These are phyloP conservation scores for Aphanomyces stellatus DNA, from an alignment of 352 stramenopile genomes.

Conservation along the genomic window DNA sequence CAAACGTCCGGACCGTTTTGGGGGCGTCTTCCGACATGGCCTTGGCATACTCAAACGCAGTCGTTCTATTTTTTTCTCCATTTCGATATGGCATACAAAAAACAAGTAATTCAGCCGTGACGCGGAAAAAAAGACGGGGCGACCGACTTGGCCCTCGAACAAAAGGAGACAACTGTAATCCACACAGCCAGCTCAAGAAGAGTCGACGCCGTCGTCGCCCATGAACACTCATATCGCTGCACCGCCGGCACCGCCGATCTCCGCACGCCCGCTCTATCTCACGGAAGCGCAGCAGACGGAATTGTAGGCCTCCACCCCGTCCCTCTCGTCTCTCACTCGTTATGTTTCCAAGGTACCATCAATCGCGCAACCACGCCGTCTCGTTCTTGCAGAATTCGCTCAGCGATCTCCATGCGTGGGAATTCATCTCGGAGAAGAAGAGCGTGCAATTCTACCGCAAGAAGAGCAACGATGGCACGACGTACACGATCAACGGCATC, in stretches of 20 bases:
- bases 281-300: conserved; percentile 18
- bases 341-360: conserved; percentile 1
- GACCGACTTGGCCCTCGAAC: too few relatives aligned
- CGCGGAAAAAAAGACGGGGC: background rate
- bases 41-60: too few relatives aligned
- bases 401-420: conserved; percentile 18
- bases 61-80: too few relatives aligned
- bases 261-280: background rate
- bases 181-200: too few relatives aligned
- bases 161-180: background rate
- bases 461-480: conserved; percentile 18
- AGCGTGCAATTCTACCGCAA: conserved; percentile 18
- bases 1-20: too few relatives aligned
- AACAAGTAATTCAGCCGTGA: too few relatives aligned
- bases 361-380: conserved; percentile 16
- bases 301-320: background rate
- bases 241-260: background rate
- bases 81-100: too few relatives aligned
- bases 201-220: too few relatives aligned
- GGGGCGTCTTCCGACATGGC: too few relatives aligned
- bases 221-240: background rate
- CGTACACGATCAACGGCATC: conserved; percentile 19
- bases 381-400: conserved; percentile 19
- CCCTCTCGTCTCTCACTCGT: background rate
- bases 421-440: conserved; percentile 21